Conservation (phyloP, 2,329 filamentous ascomycete species). For the Monilinia laxa region DNA sequence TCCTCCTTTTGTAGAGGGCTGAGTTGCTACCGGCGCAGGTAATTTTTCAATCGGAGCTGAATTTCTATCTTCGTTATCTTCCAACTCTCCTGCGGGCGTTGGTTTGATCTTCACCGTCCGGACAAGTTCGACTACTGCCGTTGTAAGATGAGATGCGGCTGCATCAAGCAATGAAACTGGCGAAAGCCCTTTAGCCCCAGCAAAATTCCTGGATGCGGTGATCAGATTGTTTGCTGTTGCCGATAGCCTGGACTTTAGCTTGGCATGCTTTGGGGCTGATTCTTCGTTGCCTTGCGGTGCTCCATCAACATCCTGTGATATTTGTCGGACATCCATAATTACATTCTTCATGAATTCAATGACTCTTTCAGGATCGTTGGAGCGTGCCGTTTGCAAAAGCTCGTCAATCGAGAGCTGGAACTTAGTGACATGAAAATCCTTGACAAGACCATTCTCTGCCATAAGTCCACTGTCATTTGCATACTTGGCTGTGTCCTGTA, state of each 20-base stretch:
- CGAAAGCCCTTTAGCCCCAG: slow-evolving; percentile 76
- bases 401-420: slow-evolving; percentile 96
- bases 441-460: slow-evolving; percentile 73
- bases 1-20: neutral
- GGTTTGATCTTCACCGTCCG: slow-evolving; percentile 79
- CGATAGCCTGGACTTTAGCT: slow-evolving; percentile 80
- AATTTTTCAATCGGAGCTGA: slow-evolving; percentile 62
- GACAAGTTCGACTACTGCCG: slow-evolving; percentile 81
- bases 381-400: slow-evolving; percentile 73
- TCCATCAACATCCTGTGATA: slow-evolving; percentile 76
- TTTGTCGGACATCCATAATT: slow-evolving; percentile 76
- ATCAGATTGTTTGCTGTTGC: slow-evolving; percentile 94
- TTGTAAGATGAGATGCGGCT: slow-evolving; percentile 84
- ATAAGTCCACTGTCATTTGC: slow-evolving; percentile 66
- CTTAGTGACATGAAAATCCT: slow-evolving; percentile 88
- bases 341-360: slow-evolving; percentile 86
- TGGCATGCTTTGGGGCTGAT: slow-evolving; percentile 58
- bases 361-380: slow-evolving; percentile 69
- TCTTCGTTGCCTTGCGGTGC: slow-evolving; percentile 52
- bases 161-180: slow-evolving; percentile 93
- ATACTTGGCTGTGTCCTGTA: slow-evolving; percentile 68
- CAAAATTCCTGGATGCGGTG: slow-evolving; percentile 90
- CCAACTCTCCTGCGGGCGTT: slow-evolving; percentile 73
- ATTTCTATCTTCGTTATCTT: slow-evolving; percentile 70
- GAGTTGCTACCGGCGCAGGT: neutral